Percentiles rank a stretch among this genome's conserved stretches.
Conservation (phyloP, 129 eudicot genomes). For the Cynara cardunculus region DNA sequence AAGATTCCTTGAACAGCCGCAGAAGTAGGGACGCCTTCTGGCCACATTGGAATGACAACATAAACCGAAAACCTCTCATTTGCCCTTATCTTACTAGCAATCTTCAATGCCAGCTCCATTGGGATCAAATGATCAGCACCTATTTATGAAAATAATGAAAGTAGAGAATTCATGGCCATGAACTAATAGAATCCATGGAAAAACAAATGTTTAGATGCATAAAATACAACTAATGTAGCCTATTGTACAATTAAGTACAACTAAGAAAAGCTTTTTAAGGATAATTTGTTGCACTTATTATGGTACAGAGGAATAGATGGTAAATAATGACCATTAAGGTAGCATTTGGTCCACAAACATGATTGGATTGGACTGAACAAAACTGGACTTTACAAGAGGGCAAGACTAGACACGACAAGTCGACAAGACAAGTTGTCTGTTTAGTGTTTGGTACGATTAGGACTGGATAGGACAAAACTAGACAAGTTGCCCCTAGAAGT, state of each 20-base stretch:
- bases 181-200: not conserved
- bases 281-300: not conserved
- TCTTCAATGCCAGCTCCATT: conserved; percentile 60
- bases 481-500: not conserved
- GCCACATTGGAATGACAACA: conserved; percentile 67
- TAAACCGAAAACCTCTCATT: conserved; percentile 55
- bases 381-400: too few relatives aligned
- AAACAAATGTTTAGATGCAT: not conserved
- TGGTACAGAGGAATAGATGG: not conserved
- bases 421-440: not conserved
- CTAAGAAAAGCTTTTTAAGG: not conserved
- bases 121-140: conserved; percentile 70
- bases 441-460: not conserved
- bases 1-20: conserved; percentile 55
- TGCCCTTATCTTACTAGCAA: conserved; percentile 57
- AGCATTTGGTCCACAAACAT: not conserved
- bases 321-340: too few relatives aligned
- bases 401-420: too few relatives aligned
- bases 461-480: not conserved
- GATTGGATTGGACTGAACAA: not conserved
- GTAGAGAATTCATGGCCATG: not conserved
- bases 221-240: not conserved
- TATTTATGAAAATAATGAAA: not conserved
- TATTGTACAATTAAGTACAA: not conserved
- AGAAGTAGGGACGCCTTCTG: conserved; percentile 53